Evolutionary conservation across 495 filamentous ascomycete genomes (phyloP), one percentile per base, ranked within the genome.

Genomic region (Xylaria flabelliformis): DNA sequence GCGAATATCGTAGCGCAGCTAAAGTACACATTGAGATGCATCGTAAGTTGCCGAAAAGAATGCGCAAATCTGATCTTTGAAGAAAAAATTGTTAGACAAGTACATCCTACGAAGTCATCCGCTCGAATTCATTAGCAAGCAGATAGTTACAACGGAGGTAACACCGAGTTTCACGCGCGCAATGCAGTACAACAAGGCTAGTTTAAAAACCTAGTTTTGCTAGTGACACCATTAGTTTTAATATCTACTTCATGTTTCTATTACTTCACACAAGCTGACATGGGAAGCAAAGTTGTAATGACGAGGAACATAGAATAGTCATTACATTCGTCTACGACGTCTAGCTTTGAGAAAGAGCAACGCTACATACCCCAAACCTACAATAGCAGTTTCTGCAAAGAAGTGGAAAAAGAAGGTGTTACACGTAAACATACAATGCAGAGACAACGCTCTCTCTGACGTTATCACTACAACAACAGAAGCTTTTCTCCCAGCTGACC

Each of bases 301-400:
- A 67, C 15, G 48, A 51, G 32, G 12, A 32, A 29, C 48, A 42
- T 67, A 21, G 15, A 41, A 26, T 21, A n/a, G 44, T 67, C 64
- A 55, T 67, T 67, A 67, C 64, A 67, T 67, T 67, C 64, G 29
- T 67, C 48, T 67, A 55, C 46, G 42, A 67, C 64, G 55, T 67
- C 64, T 67, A 67, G 46, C 58, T 53, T 34, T 67, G 19, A 53
- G 48, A 51, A 67, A 50, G 41, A 61, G 34, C 64, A 34, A 51
- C 64, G 63, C 46, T 42, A 53, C 48, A 44, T 67, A 41, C 46
- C 48, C 41, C 64, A 67, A 67, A 39, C 44, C 34, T 67, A 67
- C 64, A 66, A 36, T 41, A 24, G 29, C 64, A 24, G 29, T 46
- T 17, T 21, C n/a, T 4, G 32, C 46, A 32, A 26, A 55, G 34